phyloP scores from a whole-genome alignment of 768 basidiomycete species.

The Floccularia luteovirens region DNA sequence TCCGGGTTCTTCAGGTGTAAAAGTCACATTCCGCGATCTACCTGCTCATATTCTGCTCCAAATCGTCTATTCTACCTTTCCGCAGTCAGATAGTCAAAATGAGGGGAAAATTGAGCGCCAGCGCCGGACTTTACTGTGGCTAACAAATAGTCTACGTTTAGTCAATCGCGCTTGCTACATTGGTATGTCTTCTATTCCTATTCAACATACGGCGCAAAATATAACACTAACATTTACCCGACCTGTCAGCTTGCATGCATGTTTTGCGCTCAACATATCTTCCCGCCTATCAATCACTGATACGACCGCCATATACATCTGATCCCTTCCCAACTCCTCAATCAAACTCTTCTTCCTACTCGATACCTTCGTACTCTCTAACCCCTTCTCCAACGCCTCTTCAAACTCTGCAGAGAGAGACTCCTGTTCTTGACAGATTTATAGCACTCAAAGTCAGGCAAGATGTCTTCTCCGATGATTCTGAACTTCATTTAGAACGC shows the following conservation, averaged over 20 bases:
- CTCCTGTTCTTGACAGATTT: slow-evolving; percentile 67
- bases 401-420: slow-evolving; percentile 61
- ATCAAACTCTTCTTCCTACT: slow-evolving; percentile 13
- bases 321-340: slow-evolving; percentile 59
- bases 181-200: slow-evolving; percentile 26
- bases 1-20: background rate
- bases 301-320: slow-evolving; percentile 64
- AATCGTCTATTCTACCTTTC: slow-evolving; percentile 61
- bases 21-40: slow-evolving; percentile 22
- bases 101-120: slow-evolving; percentile 41
- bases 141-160: slow-evolving; percentile 51
- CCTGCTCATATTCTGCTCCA: slow-evolving; percentile 63
- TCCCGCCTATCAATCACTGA: slow-evolving; percentile 50
- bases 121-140: slow-evolving; percentile 67
- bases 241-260: slow-evolving; percentile 62
- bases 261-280: slow-evolving; percentile 73
- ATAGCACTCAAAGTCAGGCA: slow-evolving; percentile 75
- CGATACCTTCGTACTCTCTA: slow-evolving; percentile 13
- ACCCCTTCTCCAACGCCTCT: slow-evolving; percentile 18
- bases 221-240: too few species aligned
- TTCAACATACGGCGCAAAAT: too few species aligned
- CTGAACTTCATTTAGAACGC: slow-evolving; percentile 65
- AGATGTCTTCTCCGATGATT: slow-evolving; percentile 71
- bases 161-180: slow-evolving; percentile 64
- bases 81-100: slow-evolving; percentile 28